Conservation (phyloP, 1,284 basidiomycete genomes). For the Microbotryomycetes sp. region DNA sequence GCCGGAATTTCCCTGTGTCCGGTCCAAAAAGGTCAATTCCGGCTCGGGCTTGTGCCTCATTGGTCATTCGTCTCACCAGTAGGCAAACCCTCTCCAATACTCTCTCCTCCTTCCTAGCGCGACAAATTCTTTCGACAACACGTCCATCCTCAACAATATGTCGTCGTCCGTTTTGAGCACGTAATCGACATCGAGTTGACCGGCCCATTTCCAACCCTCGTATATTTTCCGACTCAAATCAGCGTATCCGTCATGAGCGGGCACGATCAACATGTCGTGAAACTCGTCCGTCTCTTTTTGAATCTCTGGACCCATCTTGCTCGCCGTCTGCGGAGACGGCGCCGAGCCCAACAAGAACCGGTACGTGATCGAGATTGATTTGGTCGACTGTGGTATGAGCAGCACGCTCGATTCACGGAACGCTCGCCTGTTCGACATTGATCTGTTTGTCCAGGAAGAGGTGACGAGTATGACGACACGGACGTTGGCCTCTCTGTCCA, state of each 20-base stretch:
- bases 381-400: constrained; percentile 12
- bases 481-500: constrained; percentile 4
- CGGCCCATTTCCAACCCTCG: constrained; percentile 25
- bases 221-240: constrained; percentile 17
- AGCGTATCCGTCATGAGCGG: constrained; percentile 13
- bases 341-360: constrained; percentile 27
- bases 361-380: constrained; percentile 15
- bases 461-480: constrained; percentile 27
- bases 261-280: constrained; percentile 25
- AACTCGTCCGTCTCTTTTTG: constrained; percentile 19
- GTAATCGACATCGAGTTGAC: constrained; percentile 24
- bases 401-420: constrained; percentile 22
- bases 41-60: background rate
- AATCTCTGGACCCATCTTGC: constrained; percentile 10
- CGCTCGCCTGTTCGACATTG: constrained; percentile 13
- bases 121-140: constrained; percentile 22
- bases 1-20: constrained; percentile 22
- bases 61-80: constrained; percentile 7
- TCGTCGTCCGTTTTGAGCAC: constrained; percentile 32
- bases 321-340: constrained; percentile 20
- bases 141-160: constrained; percentile 21
- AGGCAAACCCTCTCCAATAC: constrained; percentile 30
- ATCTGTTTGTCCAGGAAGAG: constrained; percentile 25
- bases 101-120: constrained; percentile 14
- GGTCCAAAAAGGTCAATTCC: background rate